phyloP scores from a whole-genome alignment of 169 alveolate genomes.

The Plasmodium berghei region DNA sequence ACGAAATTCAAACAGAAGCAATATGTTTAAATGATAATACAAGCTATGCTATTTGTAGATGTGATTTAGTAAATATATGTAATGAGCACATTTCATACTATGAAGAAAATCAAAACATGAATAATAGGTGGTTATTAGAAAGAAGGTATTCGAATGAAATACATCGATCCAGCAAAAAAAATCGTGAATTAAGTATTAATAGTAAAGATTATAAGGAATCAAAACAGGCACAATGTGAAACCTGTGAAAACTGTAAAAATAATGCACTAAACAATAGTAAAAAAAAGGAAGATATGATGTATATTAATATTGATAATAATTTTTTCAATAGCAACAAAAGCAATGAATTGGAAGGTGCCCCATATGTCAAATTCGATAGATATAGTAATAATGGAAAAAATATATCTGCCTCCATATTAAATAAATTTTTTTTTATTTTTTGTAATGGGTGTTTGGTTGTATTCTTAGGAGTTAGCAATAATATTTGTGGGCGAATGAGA shows the following conservation, averaged over 20 bases:
- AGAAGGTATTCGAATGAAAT: background rate
- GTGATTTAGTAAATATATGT: background rate
- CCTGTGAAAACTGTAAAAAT: background rate
- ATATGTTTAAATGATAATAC: background rate
- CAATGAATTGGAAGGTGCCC: background rate
- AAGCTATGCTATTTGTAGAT: background rate
- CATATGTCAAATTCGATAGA: background rate
- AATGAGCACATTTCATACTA: background rate
- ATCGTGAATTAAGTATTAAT: background rate
- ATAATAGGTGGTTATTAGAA: background rate
- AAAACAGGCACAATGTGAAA: slow-evolving; percentile 6
- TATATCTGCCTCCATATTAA: slow-evolving; percentile 6
- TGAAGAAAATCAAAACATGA: background rate
- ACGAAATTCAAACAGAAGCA: background rate
- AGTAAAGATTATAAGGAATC: no score
- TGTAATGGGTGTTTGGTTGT: slow-evolving; percentile 74
- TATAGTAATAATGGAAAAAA: background rate
- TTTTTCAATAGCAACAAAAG: background rate
- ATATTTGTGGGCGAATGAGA: slow-evolving; percentile 69
- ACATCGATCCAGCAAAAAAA: background rate
- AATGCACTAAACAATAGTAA: background rate
- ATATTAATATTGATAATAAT: background rate
- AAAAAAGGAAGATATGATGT: background rate
- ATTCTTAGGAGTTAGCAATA: slow-evolving; percentile 55
- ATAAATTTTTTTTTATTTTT: slow-evolving; percentile 45